Evolutionary conservation across 176 grass and related monocot genomes (phyloP).

Genomic region (Bonia amplexicaulis): DNA sequence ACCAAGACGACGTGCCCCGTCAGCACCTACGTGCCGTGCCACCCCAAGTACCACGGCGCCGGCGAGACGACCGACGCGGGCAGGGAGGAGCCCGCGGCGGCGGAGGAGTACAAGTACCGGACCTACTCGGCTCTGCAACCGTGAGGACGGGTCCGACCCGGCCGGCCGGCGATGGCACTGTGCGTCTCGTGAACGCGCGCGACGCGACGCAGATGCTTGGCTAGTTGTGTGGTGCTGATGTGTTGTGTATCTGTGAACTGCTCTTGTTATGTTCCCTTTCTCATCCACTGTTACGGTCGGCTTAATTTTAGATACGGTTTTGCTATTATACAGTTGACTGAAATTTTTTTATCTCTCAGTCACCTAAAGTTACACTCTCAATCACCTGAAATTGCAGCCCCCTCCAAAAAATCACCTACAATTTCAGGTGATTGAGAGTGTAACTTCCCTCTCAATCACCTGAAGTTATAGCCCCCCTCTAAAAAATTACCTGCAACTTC

Average conservation of each 20-base stretch:
- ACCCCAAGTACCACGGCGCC: not conserved
- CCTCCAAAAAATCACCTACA: no score
- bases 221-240: slow-evolving; percentile 11
- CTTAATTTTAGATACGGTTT: not conserved
- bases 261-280: not conserved
- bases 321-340: no score
- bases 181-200: slow-evolving; percentile 22
- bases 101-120: slow-evolving; percentile 32
- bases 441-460: no score
- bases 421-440: no score
- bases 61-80: not conserved
- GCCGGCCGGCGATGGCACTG: not conserved
- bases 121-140: slow-evolving; percentile 47
- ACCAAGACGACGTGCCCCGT: slow-evolving; percentile 47
- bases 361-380: no score
- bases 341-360: no score
- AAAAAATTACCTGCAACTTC: no score
- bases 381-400: no score
- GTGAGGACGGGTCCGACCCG: not conserved
- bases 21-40: slow-evolving; percentile 47
- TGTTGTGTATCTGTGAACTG: slow-evolving; percentile 18
- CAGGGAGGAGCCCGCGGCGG: not conserved
- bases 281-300: not conserved
- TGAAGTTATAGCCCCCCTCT: no score
- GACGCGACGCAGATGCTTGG: slow-evolving; percentile 24